phyloP scores from a whole-genome alignment of 306 rosid genomes.

The Cyamopsis tetragonoloba region DNA sequence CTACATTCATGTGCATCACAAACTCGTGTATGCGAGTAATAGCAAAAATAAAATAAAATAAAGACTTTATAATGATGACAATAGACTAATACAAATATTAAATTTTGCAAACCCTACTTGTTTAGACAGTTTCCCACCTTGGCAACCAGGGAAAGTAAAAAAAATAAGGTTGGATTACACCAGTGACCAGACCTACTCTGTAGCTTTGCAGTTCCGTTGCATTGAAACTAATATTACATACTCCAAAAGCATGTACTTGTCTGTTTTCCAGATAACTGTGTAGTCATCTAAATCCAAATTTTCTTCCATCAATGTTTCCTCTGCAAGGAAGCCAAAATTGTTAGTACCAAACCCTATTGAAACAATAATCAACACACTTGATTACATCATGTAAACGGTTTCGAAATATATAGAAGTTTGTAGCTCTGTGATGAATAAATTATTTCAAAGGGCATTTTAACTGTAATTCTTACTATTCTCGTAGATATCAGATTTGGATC shows the following conservation, averaged over 20 bases:
- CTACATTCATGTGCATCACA: neutral
- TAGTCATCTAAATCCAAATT: neutral
- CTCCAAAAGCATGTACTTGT: neutral
- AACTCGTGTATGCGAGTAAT: neutral
- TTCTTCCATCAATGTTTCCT: slow-evolving; percentile 43
- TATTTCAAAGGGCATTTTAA: neutral
- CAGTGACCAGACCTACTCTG: neutral
- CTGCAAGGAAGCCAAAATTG: slow-evolving; percentile 41
- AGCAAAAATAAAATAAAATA: no score
- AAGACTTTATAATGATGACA: neutral
- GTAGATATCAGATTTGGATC: slow-evolving; percentile 4
- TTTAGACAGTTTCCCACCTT: neutral
- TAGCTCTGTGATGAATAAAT: neutral
- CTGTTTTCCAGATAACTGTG: neutral
- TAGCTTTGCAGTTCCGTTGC: neutral
- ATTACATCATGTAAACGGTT: neutral
- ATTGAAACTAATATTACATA: slow-evolving; percentile 3
- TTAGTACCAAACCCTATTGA: neutral
- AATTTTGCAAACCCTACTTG: neutral
- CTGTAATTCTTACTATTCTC: neutral
- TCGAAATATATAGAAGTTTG: neutral
- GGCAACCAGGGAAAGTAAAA: neutral
- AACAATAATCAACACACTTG: neutral
- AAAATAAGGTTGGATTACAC: neutral
- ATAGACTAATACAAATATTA: neutral